These are phyloP conservation scores for Myriosclerotinia scirpicola DNA, from an alignment of 2,329 filamentous ascomycete genomes.

Conservation along the genomic window DNA sequence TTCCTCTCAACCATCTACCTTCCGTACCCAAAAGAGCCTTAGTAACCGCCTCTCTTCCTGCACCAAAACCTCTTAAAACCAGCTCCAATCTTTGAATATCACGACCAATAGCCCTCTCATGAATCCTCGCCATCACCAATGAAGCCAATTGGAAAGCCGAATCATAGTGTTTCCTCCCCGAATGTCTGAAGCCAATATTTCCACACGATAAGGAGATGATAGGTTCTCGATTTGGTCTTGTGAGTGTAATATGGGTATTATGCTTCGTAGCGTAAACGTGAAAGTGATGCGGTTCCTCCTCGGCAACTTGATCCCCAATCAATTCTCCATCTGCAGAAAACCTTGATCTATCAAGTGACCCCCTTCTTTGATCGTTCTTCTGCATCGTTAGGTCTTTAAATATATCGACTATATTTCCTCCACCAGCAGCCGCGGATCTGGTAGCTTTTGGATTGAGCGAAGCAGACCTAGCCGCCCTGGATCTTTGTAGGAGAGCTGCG, in stretches of 20 bases:
- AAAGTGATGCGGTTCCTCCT: slow-evolving; percentile 72
- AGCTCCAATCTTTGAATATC: slow-evolving; percentile 79
- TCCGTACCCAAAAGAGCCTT: slow-evolving; percentile 89
- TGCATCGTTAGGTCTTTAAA: neutral
- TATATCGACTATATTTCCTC: neutral
- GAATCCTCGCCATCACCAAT: slow-evolving; percentile 79
- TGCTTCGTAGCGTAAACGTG: slow-evolving; percentile 87
- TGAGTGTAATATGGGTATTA: slow-evolving; percentile 92
- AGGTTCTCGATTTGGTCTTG: slow-evolving; percentile 74
- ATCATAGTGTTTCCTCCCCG: slow-evolving; percentile 79
- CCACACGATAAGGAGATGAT: slow-evolving; percentile 80
- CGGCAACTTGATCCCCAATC: slow-evolving; percentile 38
- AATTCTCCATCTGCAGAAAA: slow-evolving; percentile 29
- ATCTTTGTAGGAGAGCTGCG: neutral
- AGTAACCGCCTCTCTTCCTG: slow-evolving; percentile 81
- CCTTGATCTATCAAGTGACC: neutral
- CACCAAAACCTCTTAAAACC: slow-evolving; percentile 79
- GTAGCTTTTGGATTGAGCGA: slow-evolving; percentile 21
- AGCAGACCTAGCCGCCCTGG: neutral
- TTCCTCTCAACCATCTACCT: slow-evolving; percentile 70
- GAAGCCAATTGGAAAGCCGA: slow-evolving; percentile 86
- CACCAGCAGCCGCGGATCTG: neutral
- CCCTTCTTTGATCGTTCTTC: neutral
- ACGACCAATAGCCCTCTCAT: slow-evolving; percentile 74
- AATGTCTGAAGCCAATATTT: slow-evolving; percentile 89